Base-by-base conservation (phyloP, 805 yeast species). In the Yarrowia keelungensis region DNA sequence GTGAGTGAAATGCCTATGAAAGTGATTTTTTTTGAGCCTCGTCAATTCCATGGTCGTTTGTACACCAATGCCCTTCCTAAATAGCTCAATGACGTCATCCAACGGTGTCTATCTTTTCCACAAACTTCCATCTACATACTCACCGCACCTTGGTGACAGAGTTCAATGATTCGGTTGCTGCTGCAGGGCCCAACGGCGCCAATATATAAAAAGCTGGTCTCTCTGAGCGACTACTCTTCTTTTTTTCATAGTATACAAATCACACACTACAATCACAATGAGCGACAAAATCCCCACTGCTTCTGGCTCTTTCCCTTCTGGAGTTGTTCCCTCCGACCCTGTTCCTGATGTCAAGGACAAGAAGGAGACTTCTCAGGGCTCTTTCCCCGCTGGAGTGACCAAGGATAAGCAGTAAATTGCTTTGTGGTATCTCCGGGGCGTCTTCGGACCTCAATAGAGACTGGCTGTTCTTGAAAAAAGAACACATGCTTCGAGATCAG, bases 81-180 rank as follows among this genome's bases (percentile, higher is more conserved):
- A 39, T 42, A 15, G 41, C 38, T 26, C 41, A 15, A 53, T 53
- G 59, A 53, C 59, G 45, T 53, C 59, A 53, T 53, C 22, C 8
- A 36, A 54, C 39, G 46, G 36, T 19, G 35, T 41, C 46, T 26
- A 47, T 56, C 46, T 56, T 49, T 56, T 56, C 62, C 38, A 26
- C 46, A n/a, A 56, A 41, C 38, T 56, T 56, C 62, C 62, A 56
- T 42, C 61, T 38, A 53, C 56, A 50, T 50, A 8, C 8, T 3
- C 26, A 50, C 56, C 56, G 56, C 56, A 50, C 58, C 56, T 36
- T 54, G 46, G 22, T 56, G 47, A 41, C 62, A 56, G 32, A 56
- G 62, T 56, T 56, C 62, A 56, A 41, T 41, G 62, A 56, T 53
- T 53, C 62, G 62, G 62, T 56, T 56, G 62, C 62, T 56, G 47